Conservation (phyloP, 1,284 basidiomycete species). For the Retiboletus flavoniger region DNA sequence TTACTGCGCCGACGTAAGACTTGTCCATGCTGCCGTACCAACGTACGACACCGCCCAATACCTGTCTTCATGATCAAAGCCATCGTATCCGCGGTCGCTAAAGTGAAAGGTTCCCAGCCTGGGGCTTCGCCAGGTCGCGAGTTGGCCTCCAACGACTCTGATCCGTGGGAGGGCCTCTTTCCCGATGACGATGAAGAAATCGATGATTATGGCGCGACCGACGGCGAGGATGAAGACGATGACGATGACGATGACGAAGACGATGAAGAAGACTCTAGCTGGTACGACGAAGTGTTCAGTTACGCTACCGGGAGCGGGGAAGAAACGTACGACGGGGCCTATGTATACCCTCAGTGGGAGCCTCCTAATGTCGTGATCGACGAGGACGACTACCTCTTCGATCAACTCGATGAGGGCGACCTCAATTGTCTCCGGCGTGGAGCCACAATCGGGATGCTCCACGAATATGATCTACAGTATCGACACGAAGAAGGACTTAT, state of each 20-base stretch:
- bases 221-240: conserved; percentile 32
- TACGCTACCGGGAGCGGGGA: conserved; percentile 39
- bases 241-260: conserved; percentile 32
- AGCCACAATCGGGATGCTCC: conserved; percentile 57
- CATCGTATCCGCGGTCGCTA: conserved; percentile 49
- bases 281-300: conserved; percentile 36
- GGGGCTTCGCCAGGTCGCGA: conserved; percentile 25
- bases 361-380: conserved; percentile 47
- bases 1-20: conserved; percentile 60
- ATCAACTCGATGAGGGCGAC: conserved; percentile 37
- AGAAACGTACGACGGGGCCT: conserved; percentile 38
- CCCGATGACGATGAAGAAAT: conserved; percentile 43
- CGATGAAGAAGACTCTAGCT: conserved; percentile 33
- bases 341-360: conserved; percentile 52
- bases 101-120: conserved; percentile 33
- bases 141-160: conserved; percentile 37
- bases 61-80: conserved; percentile 68
- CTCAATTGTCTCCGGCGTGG: conserved; percentile 59
- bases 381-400: conserved; percentile 38
- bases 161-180: conserved; percentile 72
- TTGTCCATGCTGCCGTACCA: conserved; percentile 67
- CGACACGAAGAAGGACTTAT: conserved; percentile 51
- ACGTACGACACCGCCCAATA: conserved; percentile 56
- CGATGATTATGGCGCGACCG: conserved; percentile 41
- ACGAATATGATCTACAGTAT: conserved; percentile 55